These are phyloP conservation scores for Sergeia podlipaevii DNA, from an alignment of 208 protist genomes.

Conservation along the genomic window DNA sequence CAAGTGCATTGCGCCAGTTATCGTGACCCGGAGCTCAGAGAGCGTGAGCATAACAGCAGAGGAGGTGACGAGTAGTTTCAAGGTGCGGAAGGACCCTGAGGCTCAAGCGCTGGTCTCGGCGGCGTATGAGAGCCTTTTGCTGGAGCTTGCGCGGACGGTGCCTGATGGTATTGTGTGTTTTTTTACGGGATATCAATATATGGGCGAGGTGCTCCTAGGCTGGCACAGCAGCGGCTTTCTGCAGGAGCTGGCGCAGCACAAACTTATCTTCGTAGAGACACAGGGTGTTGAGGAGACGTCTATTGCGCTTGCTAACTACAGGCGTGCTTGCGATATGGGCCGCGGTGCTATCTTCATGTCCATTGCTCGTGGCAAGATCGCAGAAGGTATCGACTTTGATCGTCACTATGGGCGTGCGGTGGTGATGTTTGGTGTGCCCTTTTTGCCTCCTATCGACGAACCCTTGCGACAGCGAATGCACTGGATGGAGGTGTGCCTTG, in stretches of 20 bases:
- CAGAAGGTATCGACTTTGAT: conserved; percentile 99
- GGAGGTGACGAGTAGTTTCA: conserved; percentile 89
- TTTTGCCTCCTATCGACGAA: conserved; percentile 91
- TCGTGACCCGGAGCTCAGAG: conserved; percentile 86
- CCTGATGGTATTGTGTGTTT: conserved; percentile 99
- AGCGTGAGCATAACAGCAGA: conserved; percentile 86
- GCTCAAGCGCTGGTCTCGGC: conserved; percentile 91
- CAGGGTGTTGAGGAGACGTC: conserved; percentile 96
- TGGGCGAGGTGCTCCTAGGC: conserved; percentile 89
- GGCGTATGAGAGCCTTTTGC: conserved; percentile 95
- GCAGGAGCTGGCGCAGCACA: conserved; percentile 92
- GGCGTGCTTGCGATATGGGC: conserved; percentile 96
- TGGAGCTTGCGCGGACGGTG: conserved; percentile 93
- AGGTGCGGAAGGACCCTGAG: conserved; percentile 69
- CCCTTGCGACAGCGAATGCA: conserved; percentile 94
- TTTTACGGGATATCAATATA: conserved; percentile 96
- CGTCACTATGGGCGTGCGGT: conserved; percentile 96
- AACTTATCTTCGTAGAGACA: conserved; percentile 99
- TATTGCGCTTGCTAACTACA: conserved; percentile 97
- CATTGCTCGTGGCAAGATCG: conserved; percentile 97
- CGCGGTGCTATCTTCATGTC: conserved; percentile 98
- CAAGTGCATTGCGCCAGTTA: conserved; percentile 95
- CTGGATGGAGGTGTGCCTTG: conserved; percentile 95
- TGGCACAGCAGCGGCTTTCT: conserved; percentile 94
- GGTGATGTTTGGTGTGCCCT: conserved; percentile 98